phyloP scores from a whole-genome alignment of 768 basidiomycete species.

The Imleria badia region DNA sequence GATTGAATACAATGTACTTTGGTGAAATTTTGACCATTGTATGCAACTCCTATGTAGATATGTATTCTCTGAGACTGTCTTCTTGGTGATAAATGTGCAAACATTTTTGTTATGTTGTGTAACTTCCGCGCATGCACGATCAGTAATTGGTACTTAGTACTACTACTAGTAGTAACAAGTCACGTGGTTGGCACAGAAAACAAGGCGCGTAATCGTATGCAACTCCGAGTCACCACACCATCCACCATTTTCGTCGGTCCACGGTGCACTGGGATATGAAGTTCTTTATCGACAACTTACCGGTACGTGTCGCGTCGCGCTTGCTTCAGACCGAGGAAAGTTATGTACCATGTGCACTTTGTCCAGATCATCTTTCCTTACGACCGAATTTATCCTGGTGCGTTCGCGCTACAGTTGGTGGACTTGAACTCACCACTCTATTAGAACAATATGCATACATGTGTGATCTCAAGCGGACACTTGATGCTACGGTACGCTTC shows the following conservation, averaged over 20 bases:
- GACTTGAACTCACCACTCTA: constrained; percentile 6
- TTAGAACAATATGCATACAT: constrained; percentile 99
- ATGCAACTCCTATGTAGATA: neutral
- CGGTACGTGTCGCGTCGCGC: constrained; percentile 45
- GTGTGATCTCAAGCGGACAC: constrained; percentile 95
- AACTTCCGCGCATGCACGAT: neutral
- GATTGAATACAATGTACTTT: neutral
- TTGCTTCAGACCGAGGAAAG: neutral
- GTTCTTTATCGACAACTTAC: constrained; percentile 79
- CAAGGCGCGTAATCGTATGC: too few species aligned
- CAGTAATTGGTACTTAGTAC: too few species aligned
- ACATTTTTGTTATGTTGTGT: neutral
- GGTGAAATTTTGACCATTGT: neutral
- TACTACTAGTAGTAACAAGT: too few species aligned
- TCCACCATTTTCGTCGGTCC: neutral
- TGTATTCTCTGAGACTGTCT: too few species aligned
- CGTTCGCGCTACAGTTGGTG: constrained; percentile 19
- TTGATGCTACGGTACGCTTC: constrained; percentile 81
- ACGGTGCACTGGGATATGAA: constrained; percentile 50
- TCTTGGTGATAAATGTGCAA: neutral
- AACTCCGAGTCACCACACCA: too few species aligned
- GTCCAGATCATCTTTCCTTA: constrained; percentile 85
- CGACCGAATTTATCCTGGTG: constrained; percentile 94
- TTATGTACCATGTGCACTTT: neutral
- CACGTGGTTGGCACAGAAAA: constrained; percentile 13